Conservation (phyloP, 148 eudicot species). For the Silene latifolia region DNA sequence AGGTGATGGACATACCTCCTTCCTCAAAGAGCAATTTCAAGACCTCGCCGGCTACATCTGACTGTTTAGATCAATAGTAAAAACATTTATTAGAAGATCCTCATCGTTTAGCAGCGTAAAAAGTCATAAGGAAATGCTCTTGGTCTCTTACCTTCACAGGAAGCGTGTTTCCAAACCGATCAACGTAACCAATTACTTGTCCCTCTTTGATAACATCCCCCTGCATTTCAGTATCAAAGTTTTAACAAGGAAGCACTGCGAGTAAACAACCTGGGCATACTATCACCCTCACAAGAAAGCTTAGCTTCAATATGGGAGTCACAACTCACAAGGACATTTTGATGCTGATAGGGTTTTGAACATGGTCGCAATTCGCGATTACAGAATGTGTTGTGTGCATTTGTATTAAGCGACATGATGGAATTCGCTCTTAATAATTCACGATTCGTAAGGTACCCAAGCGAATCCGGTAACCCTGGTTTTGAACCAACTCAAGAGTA, state of each 20-base stretch:
- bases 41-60: conserved; percentile 87
- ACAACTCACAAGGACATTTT: not conserved
- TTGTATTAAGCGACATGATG: too few relatives aligned
- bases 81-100: conserved; percentile 1
- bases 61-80: conserved; percentile 41
- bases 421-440: too few relatives aligned
- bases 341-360: not conserved
- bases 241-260: conserved; percentile 3
- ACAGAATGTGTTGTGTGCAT: too few relatives aligned
- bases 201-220: conserved; percentile 88
- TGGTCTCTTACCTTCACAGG: conserved; percentile 77
- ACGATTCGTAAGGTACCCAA: too few relatives aligned
- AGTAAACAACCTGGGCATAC: not conserved
- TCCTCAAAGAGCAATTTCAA: conserved; percentile 60
- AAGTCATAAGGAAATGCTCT: conserved; percentile 29
- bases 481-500: too few relatives aligned
- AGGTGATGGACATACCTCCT: conserved; percentile 50
- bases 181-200: conserved; percentile 72
- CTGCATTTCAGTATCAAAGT: conserved; percentile 34
- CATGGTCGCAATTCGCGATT: too few relatives aligned
- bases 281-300: not conserved
- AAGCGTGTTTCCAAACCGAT: conserved; percentile 78
- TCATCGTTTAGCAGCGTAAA: conserved; percentile 5
- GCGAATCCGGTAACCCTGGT: too few relatives aligned
- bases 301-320: too few relatives aligned